Evolutionary conservation across 164 flowering plant genomes (phyloP).

Genomic region (Berberis thunbergii): DNA sequence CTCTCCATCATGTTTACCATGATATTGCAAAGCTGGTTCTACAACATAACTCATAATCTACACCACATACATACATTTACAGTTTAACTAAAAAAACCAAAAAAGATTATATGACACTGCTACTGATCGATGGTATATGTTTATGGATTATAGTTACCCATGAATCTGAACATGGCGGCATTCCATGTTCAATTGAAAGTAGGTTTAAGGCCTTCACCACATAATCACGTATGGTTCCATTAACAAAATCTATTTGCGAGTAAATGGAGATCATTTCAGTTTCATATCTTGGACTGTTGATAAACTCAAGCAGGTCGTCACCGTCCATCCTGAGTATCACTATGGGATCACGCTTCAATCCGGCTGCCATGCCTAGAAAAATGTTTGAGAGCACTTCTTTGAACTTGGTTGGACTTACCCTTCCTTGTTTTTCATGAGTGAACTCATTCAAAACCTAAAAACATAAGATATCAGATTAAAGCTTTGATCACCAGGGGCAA

Average conservation of each 20-base stretch:
- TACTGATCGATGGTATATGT: not conserved
- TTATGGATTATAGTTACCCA: slow-evolving; percentile 47
- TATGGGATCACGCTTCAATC: slow-evolving; percentile 84
- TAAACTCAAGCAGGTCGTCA: slow-evolving; percentile 71
- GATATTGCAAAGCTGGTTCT: slow-evolving; percentile 53
- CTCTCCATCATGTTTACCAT: slow-evolving; percentile 15
- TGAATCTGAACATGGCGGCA: slow-evolving; percentile 84
- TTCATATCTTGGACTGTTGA: slow-evolving; percentile 51
- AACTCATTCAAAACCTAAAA: slow-evolving; percentile 72
- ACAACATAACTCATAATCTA: slow-evolving; percentile 67
- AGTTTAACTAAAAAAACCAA: not conserved
- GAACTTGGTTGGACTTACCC: slow-evolving; percentile 71
- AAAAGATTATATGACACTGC: not conserved
- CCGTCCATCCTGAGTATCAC: slow-evolving; percentile 94
- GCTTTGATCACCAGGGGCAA: too few relatives aligned
- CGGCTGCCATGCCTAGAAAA: slow-evolving; percentile 86
- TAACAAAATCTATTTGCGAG: slow-evolving; percentile 29
- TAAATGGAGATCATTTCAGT: slow-evolving; percentile 46
- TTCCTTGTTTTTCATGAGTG: slow-evolving; percentile 65
- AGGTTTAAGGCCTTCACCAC: slow-evolving; percentile 46
- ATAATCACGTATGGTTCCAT: slow-evolving; percentile 35
- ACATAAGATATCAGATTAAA: not conserved
- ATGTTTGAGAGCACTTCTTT: slow-evolving; percentile 74
- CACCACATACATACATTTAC: not conserved
- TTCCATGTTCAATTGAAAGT: slow-evolving; percentile 83